Evolutionary conservation across 148 eudicot species (phyloP), one percentile per base, ranked within the genome.

Genomic region (Gaultheria prostrata): DNA sequence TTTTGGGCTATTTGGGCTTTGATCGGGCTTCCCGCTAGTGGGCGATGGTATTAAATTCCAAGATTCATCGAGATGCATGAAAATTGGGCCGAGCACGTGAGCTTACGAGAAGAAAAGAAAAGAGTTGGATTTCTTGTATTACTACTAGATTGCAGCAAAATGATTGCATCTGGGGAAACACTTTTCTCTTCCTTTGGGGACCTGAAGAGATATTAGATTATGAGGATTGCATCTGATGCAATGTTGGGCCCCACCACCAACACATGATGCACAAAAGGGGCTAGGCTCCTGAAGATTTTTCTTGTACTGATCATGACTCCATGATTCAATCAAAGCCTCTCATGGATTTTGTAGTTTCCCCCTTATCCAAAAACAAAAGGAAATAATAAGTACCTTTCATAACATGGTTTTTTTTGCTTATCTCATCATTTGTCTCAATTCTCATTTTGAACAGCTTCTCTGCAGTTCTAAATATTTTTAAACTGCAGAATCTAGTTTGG

Each of bases 221-320:
- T 8, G 1, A 28, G 76, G 76, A 32, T 71, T 71, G 46, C 32
- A 67, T 67, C 72, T 67, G 39, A 30, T 67, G 76, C 18, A 71
- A 71, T 35, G 76, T 28, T 67, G 80, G 80, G 18, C 80, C 80
- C 80, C 32, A 33, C 67, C 21, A 7, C 43, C 18, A 26, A 17
- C 53, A 17, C 80, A 78, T 78, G 80, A 53, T 53, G 33, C 43
- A 78, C 46, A 8, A 12, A 6, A 17, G 8, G 26, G 28, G 67
- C 43, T 39, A 39, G 13, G 13, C 59, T 28, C 17, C 32, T 50
- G 56, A 10, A 54, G 43, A 35, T 30, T 54, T 32, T 78, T 78
- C 59, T 30, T 78, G 61, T 20, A 17, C 59, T 28, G 48, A 50
- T 78, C 45, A 50, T 51, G 17, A 78, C 63, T 20, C 39, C 81